Evolutionary conservation across 441 rosid genomes (phyloP), one percentile per base, ranked within the genome.

Genomic region (Erysimum cheiri): DNA sequence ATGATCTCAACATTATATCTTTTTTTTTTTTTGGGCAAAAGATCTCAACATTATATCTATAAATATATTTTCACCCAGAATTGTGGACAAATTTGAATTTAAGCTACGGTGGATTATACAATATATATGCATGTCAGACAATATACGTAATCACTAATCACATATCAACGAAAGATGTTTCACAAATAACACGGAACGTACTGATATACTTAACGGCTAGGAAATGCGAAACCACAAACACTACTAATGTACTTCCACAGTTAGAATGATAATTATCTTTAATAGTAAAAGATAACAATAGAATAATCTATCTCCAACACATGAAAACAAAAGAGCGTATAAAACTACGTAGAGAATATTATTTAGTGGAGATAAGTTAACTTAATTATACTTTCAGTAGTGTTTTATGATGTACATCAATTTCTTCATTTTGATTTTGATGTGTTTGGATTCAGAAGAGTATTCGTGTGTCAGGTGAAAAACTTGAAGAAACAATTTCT

Each of bases 381-480:
- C 28, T 43, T 40, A 24, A 26, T 4, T 11, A 8, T 14, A n/a
- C 22, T 29, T 35, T 10, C 60, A 39, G n/a, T 29, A 57, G 59
- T 71, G 69, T 53, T 62, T 53, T 43, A 36, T 62, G 43, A 72
- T 64, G 65, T 56, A 54, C 57, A 54, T 14, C 6, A 22, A 43
- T 63, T 24, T 36, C 49, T 47, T 11, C 26, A 9, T 72, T 13
- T 39, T 65, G 36, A 49, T 59, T 55, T 59, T 57, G 41, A 53
- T 46, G 12, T 56, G 35, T 54, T 28, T 40, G 3, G 28, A 14
- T 52, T 50, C 5, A 48, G 24, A 60, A 8, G 4, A 50, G 33
- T 26, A 64, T 49, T 36, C 26, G 57, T 49, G 31, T 11, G 40
- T 14, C 78, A 46, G 57, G 67, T 43, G 48, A 67, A 50, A 59